These are phyloP conservation scores for Leishmania turanica DNA, from an alignment of 208 protist genomes.

Conservation along the genomic window DNA sequence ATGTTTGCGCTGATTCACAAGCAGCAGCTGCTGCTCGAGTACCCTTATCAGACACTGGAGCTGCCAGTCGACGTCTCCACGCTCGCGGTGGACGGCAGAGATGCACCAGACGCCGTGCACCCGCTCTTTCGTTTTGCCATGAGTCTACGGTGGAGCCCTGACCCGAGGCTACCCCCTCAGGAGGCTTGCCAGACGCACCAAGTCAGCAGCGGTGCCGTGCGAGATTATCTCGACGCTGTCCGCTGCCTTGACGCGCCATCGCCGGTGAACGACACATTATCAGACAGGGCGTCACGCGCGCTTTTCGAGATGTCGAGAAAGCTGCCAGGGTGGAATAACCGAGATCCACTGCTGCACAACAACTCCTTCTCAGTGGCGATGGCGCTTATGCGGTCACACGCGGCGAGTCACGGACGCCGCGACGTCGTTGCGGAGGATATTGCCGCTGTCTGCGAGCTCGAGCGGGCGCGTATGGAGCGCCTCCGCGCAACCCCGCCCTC, in stretches of 20 bases:
- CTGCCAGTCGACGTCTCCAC: constrained; percentile 67
- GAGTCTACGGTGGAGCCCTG: constrained; percentile 22
- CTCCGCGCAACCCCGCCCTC: not conserved
- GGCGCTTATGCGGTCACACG: constrained; percentile 67
- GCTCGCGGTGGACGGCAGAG: constrained; percentile 43
- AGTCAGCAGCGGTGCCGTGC: constrained; percentile 22
- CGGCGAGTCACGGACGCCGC: constrained; percentile 53
- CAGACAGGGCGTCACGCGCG: constrained; percentile 33
- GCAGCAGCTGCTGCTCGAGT: constrained; percentile 65
- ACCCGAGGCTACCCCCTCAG: too few species aligned
- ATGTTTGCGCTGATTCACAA: constrained; percentile 68
- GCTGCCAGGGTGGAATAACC: constrained; percentile 69
- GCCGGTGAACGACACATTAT: constrained; percentile 22
- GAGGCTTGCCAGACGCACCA: not conserved
- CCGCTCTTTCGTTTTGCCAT: constrained; percentile 51
- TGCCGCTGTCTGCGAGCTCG: constrained; percentile 44
- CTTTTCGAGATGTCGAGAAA: constrained; percentile 42
- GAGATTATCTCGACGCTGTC: constrained; percentile 47
- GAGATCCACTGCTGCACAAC: constrained; percentile 84
- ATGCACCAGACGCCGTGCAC: constrained; percentile 12
- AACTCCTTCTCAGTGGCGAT: constrained; percentile 76
- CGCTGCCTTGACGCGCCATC: constrained; percentile 27
- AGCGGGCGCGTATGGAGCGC: constrained; percentile 44
- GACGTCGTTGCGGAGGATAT: constrained; percentile 52
- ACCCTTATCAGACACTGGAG: constrained; percentile 70